A percentile compares a stretch with the other conserved stretches of the same genome.
These are phyloP conservation scores for Verticillium klebahnii DNA, from an alignment of 2,329 filamentous ascomycete genomes.

Conservation along the genomic window DNA sequence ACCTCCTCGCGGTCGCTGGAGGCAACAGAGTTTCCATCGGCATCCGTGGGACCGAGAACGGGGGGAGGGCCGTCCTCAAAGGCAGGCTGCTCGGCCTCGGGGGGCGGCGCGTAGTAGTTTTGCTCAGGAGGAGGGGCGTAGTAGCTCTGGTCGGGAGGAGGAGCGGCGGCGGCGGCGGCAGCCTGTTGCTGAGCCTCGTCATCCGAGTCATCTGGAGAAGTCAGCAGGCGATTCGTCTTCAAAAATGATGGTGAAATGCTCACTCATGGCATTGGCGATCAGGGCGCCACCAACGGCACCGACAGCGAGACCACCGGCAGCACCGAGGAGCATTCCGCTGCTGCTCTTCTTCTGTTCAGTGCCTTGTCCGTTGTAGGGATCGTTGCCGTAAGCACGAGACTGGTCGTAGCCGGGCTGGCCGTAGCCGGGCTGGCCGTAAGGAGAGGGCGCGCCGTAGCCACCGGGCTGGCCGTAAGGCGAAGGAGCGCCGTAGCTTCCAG, in stretches of 20 bases:
- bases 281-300: slow-evolving; percentile 55
- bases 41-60: slow-evolving; percentile 31
- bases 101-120: slow-evolving; percentile 11
- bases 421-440: slow-evolving; percentile 2
- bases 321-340: slow-evolving; percentile 53
- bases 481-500: slow-evolving; percentile 6
- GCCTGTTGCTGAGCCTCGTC: slow-evolving; percentile 12
- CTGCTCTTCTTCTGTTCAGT: slow-evolving; percentile 36
- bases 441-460: slow-evolving; percentile 6
- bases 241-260: slow-evolving; percentile 15
- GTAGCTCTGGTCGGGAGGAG: neutral
- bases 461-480: slow-evolving; percentile 6
- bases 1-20: slow-evolving; percentile 37
- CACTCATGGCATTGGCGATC: slow-evolving; percentile 52
- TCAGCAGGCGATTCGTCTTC: neutral
- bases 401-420: slow-evolving; percentile 5
- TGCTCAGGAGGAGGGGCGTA: slow-evolving; percentile 8
- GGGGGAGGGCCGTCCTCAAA: slow-evolving; percentile 21
- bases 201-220: slow-evolving; percentile 10
- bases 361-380: slow-evolving; percentile 15
- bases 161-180: slow-evolving; percentile 9
- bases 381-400: slow-evolving; percentile 6
- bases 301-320: slow-evolving; percentile 53
- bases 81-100: slow-evolving; percentile 10
- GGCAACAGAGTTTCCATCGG: slow-evolving; percentile 35